Base-by-base conservation (phyloP, 106 monocot species). In the Ottelia alismoides region DNA sequence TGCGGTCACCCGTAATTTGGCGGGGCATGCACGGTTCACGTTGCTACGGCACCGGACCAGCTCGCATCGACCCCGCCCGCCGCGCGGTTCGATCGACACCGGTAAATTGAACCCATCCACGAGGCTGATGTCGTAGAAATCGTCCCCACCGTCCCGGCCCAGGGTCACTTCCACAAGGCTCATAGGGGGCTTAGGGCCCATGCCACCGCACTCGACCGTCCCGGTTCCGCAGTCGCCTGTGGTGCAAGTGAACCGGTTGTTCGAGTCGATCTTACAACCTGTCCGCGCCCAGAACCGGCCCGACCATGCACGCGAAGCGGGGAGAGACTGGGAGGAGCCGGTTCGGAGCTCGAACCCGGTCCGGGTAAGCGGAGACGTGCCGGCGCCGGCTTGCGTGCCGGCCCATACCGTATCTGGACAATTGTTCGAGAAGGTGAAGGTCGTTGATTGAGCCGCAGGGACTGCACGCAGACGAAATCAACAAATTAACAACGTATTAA, bases 281-380 rank as follows among this genome's bases (percentile, higher is more conserved):
- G 60, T 60, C 0, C 60, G 60, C 9, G 45, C 60, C 60, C 60
- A 60, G 26, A 60, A 47, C n/a, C 60, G 6, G 25, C 60, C 60
- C 27, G 60, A 60, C 60, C 60, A 60, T 19, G 27, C 46, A 11
- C 47, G 46, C 18, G 60, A 28, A 17, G 60, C 60, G 12, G 7
- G 14, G 16, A 60, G 12, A 27, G 7, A 25, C 4, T 25, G 23
- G n/a, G 46, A 19, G 23, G 27, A 25, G 27, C 47, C 60, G 1
- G 7, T 4, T 17, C 10, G 10, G 47, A 60, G 60, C 29, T 45
- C 24, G 60, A 60, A 60, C 4, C 60, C 60, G 2, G 60, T 60
- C 20, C 20, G 46, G n/a, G 45, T 3, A 14, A 60, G 46, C 27
- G 60, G 24, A 9, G 45, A 0, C 11, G 46, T 28, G 60, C 46